Evolutionary conservation across 2,329 filamentous ascomycete genomes (phyloP).

Genomic region (Fusarium multiceps): DNA sequence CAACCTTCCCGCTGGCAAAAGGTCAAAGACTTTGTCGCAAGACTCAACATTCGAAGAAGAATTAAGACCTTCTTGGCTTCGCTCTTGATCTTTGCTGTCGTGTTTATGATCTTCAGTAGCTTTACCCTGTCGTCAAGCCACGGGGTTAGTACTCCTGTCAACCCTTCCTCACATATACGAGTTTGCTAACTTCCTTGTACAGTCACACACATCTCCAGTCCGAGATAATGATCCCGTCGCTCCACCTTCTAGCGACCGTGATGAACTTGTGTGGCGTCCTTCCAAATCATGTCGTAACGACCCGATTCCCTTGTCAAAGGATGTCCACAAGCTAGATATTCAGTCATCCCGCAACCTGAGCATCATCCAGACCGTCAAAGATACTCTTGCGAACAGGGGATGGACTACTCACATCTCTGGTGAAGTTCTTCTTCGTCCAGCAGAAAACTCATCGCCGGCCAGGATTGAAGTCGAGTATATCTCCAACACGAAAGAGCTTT

Average conservation of each 20-base stretch:
- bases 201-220: conserved; percentile 33
- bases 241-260: conserved; percentile 34
- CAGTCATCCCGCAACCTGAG: conserved; percentile 50
- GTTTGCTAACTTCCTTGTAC: not conserved
- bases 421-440: conserved; percentile 58
- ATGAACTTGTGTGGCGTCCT: conserved; percentile 46
- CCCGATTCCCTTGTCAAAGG: not conserved
- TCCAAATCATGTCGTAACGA: conserved; percentile 42
- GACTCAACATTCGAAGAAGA: conserved; percentile 41
- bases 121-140: conserved; percentile 25
- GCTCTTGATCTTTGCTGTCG: conserved; percentile 50
- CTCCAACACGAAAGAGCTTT: conserved; percentile 58
- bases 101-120: conserved; percentile 45
- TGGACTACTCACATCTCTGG: conserved; percentile 56
- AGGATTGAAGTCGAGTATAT: conserved; percentile 58
- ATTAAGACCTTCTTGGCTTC: conserved; percentile 48
- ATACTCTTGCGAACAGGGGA: conserved; percentile 31
- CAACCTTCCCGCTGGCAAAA: conserved; percentile 47
- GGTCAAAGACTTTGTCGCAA: conserved; percentile 38
- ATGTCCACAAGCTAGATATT: conserved; percentile 52
- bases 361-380: conserved; percentile 54
- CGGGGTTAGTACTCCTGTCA: conserved; percentile 44
- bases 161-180: not conserved
- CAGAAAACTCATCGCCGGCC: conserved; percentile 49
- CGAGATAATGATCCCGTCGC: conserved; percentile 44